Base-by-base conservation (phyloP, 116 monocot species). In the Dioscorea cayenensis region DNA sequence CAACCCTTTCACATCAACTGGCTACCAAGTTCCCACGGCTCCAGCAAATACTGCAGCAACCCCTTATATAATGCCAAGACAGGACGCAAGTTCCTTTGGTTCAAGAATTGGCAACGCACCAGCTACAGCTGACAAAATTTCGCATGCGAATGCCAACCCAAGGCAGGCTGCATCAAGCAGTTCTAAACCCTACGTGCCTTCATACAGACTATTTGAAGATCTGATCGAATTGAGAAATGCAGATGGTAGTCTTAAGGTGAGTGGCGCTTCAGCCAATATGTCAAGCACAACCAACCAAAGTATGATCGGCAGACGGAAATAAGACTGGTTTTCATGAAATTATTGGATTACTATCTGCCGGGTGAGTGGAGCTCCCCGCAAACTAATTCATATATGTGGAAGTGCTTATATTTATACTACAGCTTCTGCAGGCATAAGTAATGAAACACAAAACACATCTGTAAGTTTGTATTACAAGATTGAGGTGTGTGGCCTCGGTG, bases 191-290 rank as follows among this genome's bases (percentile, higher is more conserved):
- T 96, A 80, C 72, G 49, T 90, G 49, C 77, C 72, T 36, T 79
- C 95, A 2, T 82, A 92, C 66, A 92, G 81, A 66, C 77, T 90
- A 2, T 92, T 96, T 69, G 90, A 92, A 28, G 92, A 90, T 69
- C 78, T 96, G 36, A 63, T 87, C 5, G 92, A 91, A 28, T 66
- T 90, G 72, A 80, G 77, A 71, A 88, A 76, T 73, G 37, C 86
- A 21, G 88, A 84, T 79, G 82, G 80, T 35, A 74, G 78, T 80
- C 60, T 73, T 16, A 95, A 87, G 73, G 28, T 82, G 10, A 74
- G 79, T 36, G 66, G 69, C 49, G 38, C 52, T 7, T 20, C 73
- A 59, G 19, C 73, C 6, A 72, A 64, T 35, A 60, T 73, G 38
- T 71, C 83, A 43, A 32, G 32, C 32, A 43, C 43, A 43, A 7